These are phyloP conservation scores for Ochetophila trinervis DNA, from an alignment of 306 rosid genomes.

Conservation along the genomic window DNA sequence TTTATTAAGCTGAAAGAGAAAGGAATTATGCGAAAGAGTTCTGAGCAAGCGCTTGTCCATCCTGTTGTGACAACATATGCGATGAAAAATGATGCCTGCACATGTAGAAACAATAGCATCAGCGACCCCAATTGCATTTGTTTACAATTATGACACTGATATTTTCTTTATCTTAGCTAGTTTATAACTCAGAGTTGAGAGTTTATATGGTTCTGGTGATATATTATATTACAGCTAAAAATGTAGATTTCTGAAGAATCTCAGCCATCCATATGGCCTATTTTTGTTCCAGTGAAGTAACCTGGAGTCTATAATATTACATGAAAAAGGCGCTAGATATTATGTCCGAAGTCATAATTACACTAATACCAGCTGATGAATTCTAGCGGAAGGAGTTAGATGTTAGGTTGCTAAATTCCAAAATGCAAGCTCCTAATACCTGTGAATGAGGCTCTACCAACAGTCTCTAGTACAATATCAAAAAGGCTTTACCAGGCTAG, in stretches of 20 bases:
- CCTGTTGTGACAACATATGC: constrained; percentile 93
- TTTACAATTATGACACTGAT: constrained; percentile 2
- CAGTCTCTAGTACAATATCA: too few species aligned
- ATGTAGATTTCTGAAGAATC: neutral
- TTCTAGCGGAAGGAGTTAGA: too few species aligned
- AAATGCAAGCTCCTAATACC: too few species aligned
- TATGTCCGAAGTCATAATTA: too few species aligned
- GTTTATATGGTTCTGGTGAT: neutral
- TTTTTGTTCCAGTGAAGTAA: too few species aligned
- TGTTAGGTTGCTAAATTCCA: too few species aligned
- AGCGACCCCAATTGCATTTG: constrained; percentile 3
- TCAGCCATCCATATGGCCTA: neutral
- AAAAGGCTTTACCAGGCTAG: too few species aligned
- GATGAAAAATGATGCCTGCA: constrained; percentile 89
- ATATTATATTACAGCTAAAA: neutral
- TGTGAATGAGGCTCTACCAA: too few species aligned
- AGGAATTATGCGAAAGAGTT: constrained; percentile 72
- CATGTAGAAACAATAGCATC: constrained; percentile 27
- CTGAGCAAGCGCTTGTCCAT: constrained; percentile 85
- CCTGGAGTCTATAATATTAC: too few species aligned
- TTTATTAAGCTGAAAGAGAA: constrained; percentile 49
- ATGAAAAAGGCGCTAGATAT: too few species aligned
- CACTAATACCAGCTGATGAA: too few species aligned
- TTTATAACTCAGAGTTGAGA: neutral
- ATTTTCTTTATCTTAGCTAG: neutral